Evolutionary conservation across 768 basidiomycete genomes (phyloP), one percentile per base, ranked within the genome.

Genomic region (Calocera cornea): DNA sequence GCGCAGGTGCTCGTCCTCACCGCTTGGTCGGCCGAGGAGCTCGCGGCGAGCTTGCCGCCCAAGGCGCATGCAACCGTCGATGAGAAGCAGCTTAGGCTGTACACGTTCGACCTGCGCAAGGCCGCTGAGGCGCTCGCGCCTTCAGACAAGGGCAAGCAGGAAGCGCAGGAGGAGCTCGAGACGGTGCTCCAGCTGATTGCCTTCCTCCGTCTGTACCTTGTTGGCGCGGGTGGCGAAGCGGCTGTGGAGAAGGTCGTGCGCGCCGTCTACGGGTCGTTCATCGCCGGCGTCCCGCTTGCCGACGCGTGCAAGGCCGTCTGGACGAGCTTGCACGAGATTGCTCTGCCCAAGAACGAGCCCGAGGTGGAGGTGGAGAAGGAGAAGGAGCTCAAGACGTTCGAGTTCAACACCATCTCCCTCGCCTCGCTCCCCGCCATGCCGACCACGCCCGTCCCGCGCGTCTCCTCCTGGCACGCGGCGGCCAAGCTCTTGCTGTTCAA

Each of bases 401-500:
- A 85, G 67, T 84, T 84, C 74, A 92, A 93, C 73, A 87, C 91
- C 40, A 84, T 92, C 66, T 83, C 83, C 2, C 83, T 88, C 41
- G 81, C 83, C 1, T 82, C 83, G 40, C 76, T 80, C n/a, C 64
- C 71, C 10, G 44, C 66, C 16, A 66, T 72, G 68, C 81, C 83
- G 29, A 77, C 85, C 64, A 82, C 83, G 68, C 85, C 86, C 70
- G 84, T 85, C 38, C 82, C 87, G 19, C 80, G 80, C 68, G 75
- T 87, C 47, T 79, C 83, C 33, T 85, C 87, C 8, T 91, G 90
- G 88, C 90, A 95, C 72, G 86, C 89, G 69, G 89, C 88, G 1
- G 91, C 92, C 17, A 91, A 90, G 72, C 91, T 95, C 72, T 77
- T 97, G 34, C 79, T 97, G 64, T 97, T 97, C 83, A 87, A 90